Conservation (phyloP, 1,284 basidiomycete species). For the Mycena citricolor region DNA sequence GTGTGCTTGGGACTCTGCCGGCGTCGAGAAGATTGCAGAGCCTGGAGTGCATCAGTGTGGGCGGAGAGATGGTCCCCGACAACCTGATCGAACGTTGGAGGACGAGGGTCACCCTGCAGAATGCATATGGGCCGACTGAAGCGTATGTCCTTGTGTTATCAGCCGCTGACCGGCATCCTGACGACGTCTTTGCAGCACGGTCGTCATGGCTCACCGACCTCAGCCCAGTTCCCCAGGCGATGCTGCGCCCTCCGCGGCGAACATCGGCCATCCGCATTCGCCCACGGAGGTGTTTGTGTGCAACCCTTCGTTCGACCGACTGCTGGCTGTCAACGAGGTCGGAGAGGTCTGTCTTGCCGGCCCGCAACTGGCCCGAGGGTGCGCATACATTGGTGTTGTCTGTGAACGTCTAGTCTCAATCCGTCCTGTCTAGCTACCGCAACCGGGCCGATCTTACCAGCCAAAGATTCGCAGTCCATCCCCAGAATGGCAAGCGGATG, state of each 20-base stretch:
- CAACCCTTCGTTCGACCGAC: not conserved
- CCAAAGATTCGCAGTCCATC: not conserved
- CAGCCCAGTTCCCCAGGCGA: not conserved
- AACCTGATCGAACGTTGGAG: not conserved
- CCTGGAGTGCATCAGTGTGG: not conserved
- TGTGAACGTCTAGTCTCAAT: not conserved
- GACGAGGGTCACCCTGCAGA: not conserved
- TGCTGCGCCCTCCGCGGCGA: not conserved
- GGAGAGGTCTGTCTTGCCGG: not conserved
- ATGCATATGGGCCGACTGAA: conserved; percentile 1
- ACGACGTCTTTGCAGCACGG: not conserved
- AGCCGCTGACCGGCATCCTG: not conserved
- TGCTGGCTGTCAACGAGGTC: not conserved
- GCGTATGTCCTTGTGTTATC: not conserved
- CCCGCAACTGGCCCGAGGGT: conserved; percentile 1
- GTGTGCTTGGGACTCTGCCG: not conserved
- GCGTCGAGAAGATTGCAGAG: not conserved
- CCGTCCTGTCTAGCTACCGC: not conserved
- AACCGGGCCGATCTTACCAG: not conserved
- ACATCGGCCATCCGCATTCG: not conserved
- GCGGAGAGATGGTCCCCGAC: conserved; percentile 1
- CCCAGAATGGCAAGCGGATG: not conserved
- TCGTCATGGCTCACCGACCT: conserved; percentile 1
- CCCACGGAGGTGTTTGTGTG: not conserved
- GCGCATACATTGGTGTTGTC: not conserved